Base-by-base conservation (phyloP, 108 stramenopile genomes). In the Nannochloropsis oceanica region DNA sequence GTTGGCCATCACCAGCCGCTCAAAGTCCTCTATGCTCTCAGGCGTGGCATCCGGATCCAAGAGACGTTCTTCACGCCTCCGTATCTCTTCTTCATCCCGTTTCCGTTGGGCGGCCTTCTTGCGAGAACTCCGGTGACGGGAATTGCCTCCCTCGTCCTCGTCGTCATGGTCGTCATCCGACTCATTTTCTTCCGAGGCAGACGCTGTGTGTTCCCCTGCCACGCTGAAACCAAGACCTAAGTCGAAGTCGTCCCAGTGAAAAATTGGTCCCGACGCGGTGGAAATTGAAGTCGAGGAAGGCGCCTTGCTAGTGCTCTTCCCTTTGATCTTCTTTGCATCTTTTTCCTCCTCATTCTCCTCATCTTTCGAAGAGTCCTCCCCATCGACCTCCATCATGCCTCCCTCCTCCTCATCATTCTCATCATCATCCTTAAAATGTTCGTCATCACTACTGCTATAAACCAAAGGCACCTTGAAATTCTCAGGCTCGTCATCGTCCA, bases 1-100 rank as follows among this genome's bases (percentile, higher is more conserved):
- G 43, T 92, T 89, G 26, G 93, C 93, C 13, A 94, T 93, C 85
- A 99, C 86, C 24, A 99, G 91, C 25, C 97, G 94, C 91, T 99
- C 97, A 88, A 96, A 97, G 91, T 99, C 98, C 8, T 92, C 95
- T 42, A 93, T 88, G 0, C 95, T 96, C 87, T 96, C 96, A 13
- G 96, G 95, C 81, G 92, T 94, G 22, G 92, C 92, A 82, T 94
- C 95, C 26, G 94, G 96, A 88, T 95, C 95, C 12, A 95, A 95
- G 73, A 96, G 90, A 9, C 94, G 93, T 1, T 46, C 86, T 91
- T 97, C 97, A 34, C 14, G 59, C 27, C 43, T 79, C 12, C 83
- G 43, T 12, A 89, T 43, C 14, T 42, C 27, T 26, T 81, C 82
- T 43, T 89, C 86, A 7, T 88, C 84, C 26, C 81, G 44, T 34